Evolutionary conservation across 495 filamentous ascomycete species (phyloP).

Genomic region (Clohesyomyces aquaticus): DNA sequence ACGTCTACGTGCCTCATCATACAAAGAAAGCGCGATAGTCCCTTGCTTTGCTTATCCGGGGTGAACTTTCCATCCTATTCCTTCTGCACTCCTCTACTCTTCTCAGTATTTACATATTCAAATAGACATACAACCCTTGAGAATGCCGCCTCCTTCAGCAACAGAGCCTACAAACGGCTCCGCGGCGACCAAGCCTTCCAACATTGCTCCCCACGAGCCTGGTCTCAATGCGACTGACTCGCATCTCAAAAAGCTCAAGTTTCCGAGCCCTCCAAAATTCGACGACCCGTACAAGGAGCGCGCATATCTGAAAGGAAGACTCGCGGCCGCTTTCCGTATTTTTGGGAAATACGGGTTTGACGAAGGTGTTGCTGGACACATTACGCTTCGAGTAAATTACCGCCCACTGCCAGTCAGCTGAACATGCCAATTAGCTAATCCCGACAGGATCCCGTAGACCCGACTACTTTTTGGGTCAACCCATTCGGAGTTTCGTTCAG

Average conservation of each 20-base stretch:
- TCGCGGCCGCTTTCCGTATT: constrained; percentile 70
- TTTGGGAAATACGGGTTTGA: constrained; percentile 72
- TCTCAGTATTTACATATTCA: background rate
- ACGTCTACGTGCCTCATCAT: background rate
- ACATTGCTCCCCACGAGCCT: constrained; percentile 41
- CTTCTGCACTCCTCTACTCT: background rate
- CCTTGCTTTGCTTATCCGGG: background rate
- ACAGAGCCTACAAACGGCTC: constrained; percentile 25
- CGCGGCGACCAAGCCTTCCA: constrained; percentile 19
- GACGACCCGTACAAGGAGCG: constrained; percentile 64
- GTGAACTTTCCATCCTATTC: background rate
- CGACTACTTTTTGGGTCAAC: constrained; percentile 76
- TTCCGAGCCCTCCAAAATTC: constrained; percentile 60
- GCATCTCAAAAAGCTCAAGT: constrained; percentile 52
- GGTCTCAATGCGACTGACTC: constrained; percentile 34
- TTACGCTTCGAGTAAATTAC: constrained; percentile 44
- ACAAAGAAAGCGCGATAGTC: background rate
- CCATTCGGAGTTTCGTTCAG: constrained; percentile 75
- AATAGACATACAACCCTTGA: constrained; percentile 4
- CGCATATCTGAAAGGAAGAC: constrained; percentile 66
- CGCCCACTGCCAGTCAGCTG: background rate
- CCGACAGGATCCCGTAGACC: constrained; percentile 70
- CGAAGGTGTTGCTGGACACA: constrained; percentile 56
- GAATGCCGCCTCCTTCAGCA: constrained; percentile 29
- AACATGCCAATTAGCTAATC: background rate